Conservation (phyloP, 306 rosid genomes). For the Gleditsia sinensis region DNA sequence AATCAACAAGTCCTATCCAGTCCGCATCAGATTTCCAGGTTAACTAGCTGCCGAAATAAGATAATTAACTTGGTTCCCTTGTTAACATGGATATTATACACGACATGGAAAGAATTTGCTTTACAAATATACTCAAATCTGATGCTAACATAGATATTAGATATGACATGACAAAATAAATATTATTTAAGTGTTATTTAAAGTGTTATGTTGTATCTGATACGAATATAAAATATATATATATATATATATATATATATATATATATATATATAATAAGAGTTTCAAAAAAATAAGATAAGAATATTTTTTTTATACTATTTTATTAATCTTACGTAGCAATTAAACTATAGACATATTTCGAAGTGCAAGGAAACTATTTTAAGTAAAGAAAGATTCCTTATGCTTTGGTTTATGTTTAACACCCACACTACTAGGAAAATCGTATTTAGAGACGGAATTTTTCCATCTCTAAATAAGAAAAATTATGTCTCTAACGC, state of each 20-base stretch:
- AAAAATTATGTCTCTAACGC: too few species aligned
- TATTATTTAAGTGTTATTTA: too few species aligned
- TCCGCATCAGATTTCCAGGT: slow-evolving; percentile 89
- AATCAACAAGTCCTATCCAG: slow-evolving; percentile 89
- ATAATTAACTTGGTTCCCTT: background rate
- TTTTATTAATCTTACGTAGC: slow-evolving; percentile 4
- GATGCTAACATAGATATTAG: slow-evolving; percentile 35
- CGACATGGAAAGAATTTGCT: slow-evolving; percentile 19
- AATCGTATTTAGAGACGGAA: too few species aligned
- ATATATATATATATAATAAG: too few species aligned
- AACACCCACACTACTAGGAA: too few species aligned
- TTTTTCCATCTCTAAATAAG: too few species aligned
- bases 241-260: too few species aligned
- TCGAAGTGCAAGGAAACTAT: slow-evolving; percentile 31
- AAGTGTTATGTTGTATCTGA: too few species aligned
- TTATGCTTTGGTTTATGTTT: slow-evolving; percentile 28
- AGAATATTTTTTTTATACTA: too few species aligned
- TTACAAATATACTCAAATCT: slow-evolving; percentile 28
- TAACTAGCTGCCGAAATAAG: slow-evolving; percentile 63
- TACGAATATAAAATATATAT: too few species aligned
- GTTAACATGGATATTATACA: background rate
- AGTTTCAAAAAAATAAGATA: too few species aligned
- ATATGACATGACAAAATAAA: too few species aligned
- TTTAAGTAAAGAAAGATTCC: slow-evolving; percentile 38
- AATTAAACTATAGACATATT: slow-evolving; percentile 14